These are phyloP conservation scores for Eucalyptus curtisii DNA, from an alignment of 345 rosid species.

Conservation along the genomic window DNA sequence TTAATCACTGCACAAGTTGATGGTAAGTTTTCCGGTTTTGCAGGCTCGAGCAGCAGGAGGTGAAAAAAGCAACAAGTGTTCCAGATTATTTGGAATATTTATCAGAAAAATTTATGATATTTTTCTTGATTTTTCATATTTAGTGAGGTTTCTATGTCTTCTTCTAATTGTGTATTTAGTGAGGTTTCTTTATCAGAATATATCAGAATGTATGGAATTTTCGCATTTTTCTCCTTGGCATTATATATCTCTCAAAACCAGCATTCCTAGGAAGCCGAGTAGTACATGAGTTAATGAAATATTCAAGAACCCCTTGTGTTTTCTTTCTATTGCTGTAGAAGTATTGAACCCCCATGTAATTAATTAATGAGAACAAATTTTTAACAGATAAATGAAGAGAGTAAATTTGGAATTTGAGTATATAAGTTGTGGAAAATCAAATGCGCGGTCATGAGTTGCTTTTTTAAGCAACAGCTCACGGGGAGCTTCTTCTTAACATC, in stretches of 20 bases:
- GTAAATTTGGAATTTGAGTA: background rate
- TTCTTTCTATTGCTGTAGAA: background rate
- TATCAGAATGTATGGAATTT: background rate
- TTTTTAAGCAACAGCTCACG: slow-evolving; percentile 66
- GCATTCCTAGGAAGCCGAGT: background rate
- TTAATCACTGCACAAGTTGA: background rate
- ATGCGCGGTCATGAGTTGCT: slow-evolving; percentile 38
- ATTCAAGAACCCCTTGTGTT: background rate
- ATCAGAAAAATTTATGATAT: background rate
- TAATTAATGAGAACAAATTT: background rate
- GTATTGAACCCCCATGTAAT: background rate
- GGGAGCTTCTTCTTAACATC: slow-evolving; percentile 2
- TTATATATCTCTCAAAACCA: background rate
- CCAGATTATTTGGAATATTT: background rate
- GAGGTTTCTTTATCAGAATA: background rate
- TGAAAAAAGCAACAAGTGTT: background rate
- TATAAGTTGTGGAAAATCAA: background rate
- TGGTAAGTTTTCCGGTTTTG: background rate
- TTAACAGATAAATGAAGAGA: background rate
- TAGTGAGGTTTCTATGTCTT: background rate
- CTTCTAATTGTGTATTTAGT: background rate
- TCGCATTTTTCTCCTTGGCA: background rate
- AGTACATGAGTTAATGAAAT: background rate
- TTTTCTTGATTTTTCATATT: background rate
- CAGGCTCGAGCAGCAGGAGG: background rate